Percentiles rank a stretch among this genome's conserved stretches.
Evolutionary conservation across 78 protist genomes (phyloP).

Genomic region (Cavenderia fasciculata): DNA sequence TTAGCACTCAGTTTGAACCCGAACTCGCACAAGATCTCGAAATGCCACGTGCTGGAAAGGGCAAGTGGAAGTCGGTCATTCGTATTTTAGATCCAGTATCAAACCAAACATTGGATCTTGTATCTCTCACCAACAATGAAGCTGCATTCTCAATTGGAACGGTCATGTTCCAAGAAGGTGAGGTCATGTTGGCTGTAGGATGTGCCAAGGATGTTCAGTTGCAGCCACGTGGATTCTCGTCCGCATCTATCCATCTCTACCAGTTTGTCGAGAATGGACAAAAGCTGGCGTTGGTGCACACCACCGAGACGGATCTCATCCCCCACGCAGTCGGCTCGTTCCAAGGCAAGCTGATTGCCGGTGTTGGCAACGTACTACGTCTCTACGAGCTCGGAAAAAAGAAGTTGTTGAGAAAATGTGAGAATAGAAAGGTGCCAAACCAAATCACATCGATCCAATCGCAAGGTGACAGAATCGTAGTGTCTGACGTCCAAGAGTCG

Average conservation of each 20-base stretch:
- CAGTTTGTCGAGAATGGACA: slow-evolving; percentile 49
- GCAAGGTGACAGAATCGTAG: slow-evolving; percentile 88
- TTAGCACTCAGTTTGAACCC: background rate
- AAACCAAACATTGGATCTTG: slow-evolving; percentile 62
- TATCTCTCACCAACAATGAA: slow-evolving; percentile 89
- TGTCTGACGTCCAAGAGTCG: slow-evolving; percentile 92
- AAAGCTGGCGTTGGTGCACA: slow-evolving; percentile 79
- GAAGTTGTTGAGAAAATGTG: slow-evolving; percentile 95
- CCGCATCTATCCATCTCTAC: slow-evolving; percentile 84
- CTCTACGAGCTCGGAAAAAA: slow-evolving; percentile 95
- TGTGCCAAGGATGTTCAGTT: slow-evolving; percentile 82
- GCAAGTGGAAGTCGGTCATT: slow-evolving; percentile 91
- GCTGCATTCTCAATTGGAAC: slow-evolving; percentile 81
- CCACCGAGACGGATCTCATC: slow-evolving; percentile 91
- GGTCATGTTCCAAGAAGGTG: slow-evolving; percentile 77
- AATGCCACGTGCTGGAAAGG: slow-evolving; percentile 73
- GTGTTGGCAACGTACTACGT: slow-evolving; percentile 86
- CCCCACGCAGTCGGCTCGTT: slow-evolving; percentile 91
- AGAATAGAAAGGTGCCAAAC: slow-evolving; percentile 80
- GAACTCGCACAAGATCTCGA: background rate
- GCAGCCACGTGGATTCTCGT: slow-evolving; percentile 60
- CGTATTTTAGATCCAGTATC: slow-evolving; percentile 84
- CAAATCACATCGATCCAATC: slow-evolving; percentile 54
- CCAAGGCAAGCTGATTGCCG: slow-evolving; percentile 91
- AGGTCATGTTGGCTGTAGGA: slow-evolving; percentile 90